These are phyloP conservation scores for Tolypocladium nubicola DNA, from an alignment of 2,329 filamentous ascomycete species.

Conservation along the genomic window DNA sequence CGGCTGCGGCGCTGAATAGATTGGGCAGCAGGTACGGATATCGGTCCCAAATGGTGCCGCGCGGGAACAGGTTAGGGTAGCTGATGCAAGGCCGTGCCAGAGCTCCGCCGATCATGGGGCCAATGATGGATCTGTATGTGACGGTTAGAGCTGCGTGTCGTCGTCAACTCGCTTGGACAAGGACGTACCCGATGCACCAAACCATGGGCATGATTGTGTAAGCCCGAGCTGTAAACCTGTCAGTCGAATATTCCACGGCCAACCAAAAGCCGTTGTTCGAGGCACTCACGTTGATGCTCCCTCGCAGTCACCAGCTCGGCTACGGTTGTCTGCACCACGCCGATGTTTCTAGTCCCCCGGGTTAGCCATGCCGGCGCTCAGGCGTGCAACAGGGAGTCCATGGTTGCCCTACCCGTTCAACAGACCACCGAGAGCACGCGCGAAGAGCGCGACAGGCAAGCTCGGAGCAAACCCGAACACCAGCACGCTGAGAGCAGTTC, in stretches of 20 bases:
- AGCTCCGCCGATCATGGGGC: slow-evolving; percentile 81
- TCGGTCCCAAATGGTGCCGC: slow-evolving; percentile 67
- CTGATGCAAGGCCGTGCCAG: slow-evolving; percentile 78
- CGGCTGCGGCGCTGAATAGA: slow-evolving; percentile 74
- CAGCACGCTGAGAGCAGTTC: slow-evolving; percentile 86
- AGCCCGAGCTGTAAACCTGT: slow-evolving; percentile 54
- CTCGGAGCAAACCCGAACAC: slow-evolving; percentile 84
- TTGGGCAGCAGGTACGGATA: slow-evolving; percentile 91
- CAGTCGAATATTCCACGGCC: slow-evolving; percentile 8
- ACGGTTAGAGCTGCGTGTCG: slow-evolving; percentile 11
- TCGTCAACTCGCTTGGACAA: not conserved
- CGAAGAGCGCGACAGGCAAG: slow-evolving; percentile 72
- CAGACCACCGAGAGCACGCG: slow-evolving; percentile 78
- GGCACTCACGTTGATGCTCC: slow-evolving; percentile 71
- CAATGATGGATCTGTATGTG: slow-evolving; percentile 66
- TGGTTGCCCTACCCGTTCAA: slow-evolving; percentile 64
- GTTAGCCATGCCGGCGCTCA: not conserved
- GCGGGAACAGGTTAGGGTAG: slow-evolving; percentile 64
- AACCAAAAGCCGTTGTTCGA: not conserved
- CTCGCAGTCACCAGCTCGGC: slow-evolving; percentile 88
- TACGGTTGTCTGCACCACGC: slow-evolving; percentile 89
- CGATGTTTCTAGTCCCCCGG: slow-evolving; percentile 60
- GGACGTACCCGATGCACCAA: slow-evolving; percentile 81
- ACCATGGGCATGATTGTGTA: slow-evolving; percentile 98
- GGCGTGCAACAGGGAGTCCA: not conserved